phyloP scores from a whole-genome alignment of 371 early-diverging fungal species.

The Haplosporangium sp. region DNA sequence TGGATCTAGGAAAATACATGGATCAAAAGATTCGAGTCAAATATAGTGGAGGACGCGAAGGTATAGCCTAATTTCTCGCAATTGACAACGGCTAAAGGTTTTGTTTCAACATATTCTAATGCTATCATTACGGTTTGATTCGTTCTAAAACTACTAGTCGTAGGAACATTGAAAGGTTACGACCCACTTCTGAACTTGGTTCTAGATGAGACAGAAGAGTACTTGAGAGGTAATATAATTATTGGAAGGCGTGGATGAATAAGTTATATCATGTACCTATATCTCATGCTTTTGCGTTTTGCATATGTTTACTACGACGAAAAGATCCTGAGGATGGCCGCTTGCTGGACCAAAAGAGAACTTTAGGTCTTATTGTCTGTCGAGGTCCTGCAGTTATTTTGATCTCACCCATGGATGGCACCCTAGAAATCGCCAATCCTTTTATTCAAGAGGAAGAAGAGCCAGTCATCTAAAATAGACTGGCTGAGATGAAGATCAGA shows the following conservation, averaged over 20 bases:
- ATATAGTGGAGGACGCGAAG: conserved; percentile 96
- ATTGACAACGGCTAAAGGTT: background rate
- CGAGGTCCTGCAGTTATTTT: conserved; percentile 91
- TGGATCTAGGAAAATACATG: conserved; percentile 93
- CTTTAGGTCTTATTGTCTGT: conserved; percentile 89
- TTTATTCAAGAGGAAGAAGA: conserved; percentile 69
- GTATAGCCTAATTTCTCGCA: conserved; percentile 57
- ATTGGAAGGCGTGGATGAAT: background rate
- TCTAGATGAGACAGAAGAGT: conserved; percentile 91
- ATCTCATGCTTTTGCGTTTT: background rate
- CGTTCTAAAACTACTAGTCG: conserved; percentile 65
- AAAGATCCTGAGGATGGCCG: conserved; percentile 78
- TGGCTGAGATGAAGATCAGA: background rate
- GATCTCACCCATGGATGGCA: conserved; percentile 93
- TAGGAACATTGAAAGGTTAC: conserved; percentile 91
- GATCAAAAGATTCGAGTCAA: conserved; percentile 92
- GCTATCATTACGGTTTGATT: conserved; percentile 14
- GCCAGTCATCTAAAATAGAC: conserved; percentile 30
- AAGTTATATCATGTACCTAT: background rate
- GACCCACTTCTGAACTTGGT: conserved; percentile 95
- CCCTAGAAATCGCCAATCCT: conserved; percentile 92
- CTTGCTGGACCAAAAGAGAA: conserved; percentile 74
- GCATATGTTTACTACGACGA: conserved; percentile 5
- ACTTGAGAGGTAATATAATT: conserved; percentile 69
- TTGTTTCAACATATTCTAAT: background rate